phyloP scores from a whole-genome alignment of 148 eudicot genomes.

The Silene conica region DNA sequence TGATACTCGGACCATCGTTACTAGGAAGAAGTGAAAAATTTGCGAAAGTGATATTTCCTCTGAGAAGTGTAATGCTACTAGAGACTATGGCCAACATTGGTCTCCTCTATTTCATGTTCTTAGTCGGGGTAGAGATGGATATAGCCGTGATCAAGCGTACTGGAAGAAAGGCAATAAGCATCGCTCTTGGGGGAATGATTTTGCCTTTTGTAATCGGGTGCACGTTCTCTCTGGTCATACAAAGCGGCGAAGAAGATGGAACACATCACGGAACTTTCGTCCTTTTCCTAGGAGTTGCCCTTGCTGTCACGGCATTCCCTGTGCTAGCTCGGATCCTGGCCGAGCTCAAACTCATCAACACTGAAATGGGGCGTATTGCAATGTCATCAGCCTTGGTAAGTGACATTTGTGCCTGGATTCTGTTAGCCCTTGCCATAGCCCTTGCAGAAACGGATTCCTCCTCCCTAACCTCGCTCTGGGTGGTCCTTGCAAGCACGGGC shows the following conservation, averaged over 20 bases:
- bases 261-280: conserved; percentile 33
- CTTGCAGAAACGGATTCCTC: conserved; percentile 34
- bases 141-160: conserved; percentile 38
- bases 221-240: conserved; percentile 36
- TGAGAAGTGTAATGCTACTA: conserved; percentile 59
- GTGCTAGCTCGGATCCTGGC: conserved; percentile 69
- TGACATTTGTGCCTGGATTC: conserved; percentile 68
- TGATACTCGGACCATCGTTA: conserved; percentile 63
- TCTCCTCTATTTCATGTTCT: conserved; percentile 62
- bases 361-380: conserved; percentile 56
- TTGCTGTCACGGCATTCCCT: conserved; percentile 72
- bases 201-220: conserved; percentile 53
- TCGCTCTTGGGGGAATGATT: conserved; percentile 63
- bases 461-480: conserved; percentile 48
- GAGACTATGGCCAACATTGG: conserved; percentile 80
- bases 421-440: conserved; percentile 66
- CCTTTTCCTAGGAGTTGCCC: conserved; percentile 62
- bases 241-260: background rate
- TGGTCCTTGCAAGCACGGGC: conserved; percentile 37
- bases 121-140: conserved; percentile 73
- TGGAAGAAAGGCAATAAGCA: conserved; percentile 51
- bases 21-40: conserved; percentile 40
- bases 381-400: conserved; percentile 70
- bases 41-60: conserved; percentile 45
- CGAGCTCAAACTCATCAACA: conserved; percentile 65